phyloP scores from a whole-genome alignment of 208 protist genomes.

The Trypanosoma vivax region DNA sequence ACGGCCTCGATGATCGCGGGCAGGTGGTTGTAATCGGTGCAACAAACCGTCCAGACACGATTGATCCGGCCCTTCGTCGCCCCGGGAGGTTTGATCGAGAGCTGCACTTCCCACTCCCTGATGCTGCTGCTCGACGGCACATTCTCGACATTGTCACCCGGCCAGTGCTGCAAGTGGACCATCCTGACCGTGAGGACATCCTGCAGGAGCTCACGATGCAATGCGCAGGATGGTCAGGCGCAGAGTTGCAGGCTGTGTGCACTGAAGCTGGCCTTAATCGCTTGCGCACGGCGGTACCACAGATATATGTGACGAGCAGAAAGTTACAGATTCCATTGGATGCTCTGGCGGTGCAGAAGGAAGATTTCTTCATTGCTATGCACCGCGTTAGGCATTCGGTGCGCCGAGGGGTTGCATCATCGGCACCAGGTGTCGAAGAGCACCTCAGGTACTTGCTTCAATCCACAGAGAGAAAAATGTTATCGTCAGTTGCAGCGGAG shows the following conservation, averaged over 20 bases:
- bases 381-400: conserved; percentile 62
- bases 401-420: conserved; percentile 24
- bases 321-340: conserved; percentile 34
- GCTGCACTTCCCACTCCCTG: conserved; percentile 82
- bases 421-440: conserved; percentile 21
- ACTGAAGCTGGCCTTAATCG: conserved; percentile 94
- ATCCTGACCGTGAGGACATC: conserved; percentile 58
- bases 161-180: conserved; percentile 92
- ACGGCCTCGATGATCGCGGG: conserved; percentile 89
- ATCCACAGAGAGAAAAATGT: conserved; percentile 25
- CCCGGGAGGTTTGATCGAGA: conserved; percentile 97
- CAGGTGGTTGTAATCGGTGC: conserved; percentile 94
- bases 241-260: conserved; percentile 97
- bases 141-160: conserved; percentile 95
- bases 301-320: conserved; percentile 66
- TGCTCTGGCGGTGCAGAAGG: conserved; percentile 25
- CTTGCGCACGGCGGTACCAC: conserved; percentile 61
- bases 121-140: conserved; percentile 70
- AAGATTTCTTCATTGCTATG: conserved; percentile 69
- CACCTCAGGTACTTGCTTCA: conserved; percentile 59
- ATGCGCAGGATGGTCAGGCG: conserved; percentile 98
- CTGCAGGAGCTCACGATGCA: conserved; percentile 63
- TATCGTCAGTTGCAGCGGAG: conserved; percentile 29
- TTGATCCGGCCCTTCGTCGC: conserved; percentile 95
- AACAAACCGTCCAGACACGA: conserved; percentile 92